A percentile compares a stretch with the other conserved stretches of the same genome.
Evolutionary conservation across 768 basidiomycete genomes (phyloP).

Genomic region (Pisolithus orientalis): DNA sequence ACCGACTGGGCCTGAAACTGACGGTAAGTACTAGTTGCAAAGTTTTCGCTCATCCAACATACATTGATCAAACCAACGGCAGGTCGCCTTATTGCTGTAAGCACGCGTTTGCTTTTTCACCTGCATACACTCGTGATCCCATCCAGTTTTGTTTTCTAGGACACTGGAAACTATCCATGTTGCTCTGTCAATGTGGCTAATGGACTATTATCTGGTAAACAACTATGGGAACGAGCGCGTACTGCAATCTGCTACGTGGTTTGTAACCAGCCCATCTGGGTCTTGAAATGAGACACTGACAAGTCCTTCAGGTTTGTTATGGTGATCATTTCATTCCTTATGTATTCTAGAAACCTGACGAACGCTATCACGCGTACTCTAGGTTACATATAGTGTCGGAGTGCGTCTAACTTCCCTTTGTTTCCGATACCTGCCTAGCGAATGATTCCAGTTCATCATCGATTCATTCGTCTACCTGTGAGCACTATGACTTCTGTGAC

Average conservation of each 20-base stretch:
- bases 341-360: background rate
- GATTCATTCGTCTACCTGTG: conserved; percentile 5
- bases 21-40: background rate
- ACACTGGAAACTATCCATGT: conserved; percentile 4
- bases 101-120: background rate
- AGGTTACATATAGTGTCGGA: conserved; percentile 1
- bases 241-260: conserved; percentile 3
- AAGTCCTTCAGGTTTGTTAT: background rate
- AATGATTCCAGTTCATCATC: background rate
- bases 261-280: background rate
- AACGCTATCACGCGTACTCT: background rate
- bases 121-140: no score
- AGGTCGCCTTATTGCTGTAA: conserved; percentile 6
- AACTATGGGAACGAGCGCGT: background rate
- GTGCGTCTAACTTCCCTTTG: background rate
- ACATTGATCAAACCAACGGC: background rate
- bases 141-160: background rate
- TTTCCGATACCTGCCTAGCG: background rate
- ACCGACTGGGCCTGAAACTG: conserved; percentile 1
- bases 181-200: conserved; percentile 2
- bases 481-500: background rate
- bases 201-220: conserved; percentile 2
- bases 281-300: background rate
- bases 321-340: background rate
- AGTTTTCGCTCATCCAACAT: background rate